These are phyloP conservation scores for Crinitomyces ghanaensis DNA, from an alignment of 805 yeast genomes.

Conservation along the genomic window DNA sequence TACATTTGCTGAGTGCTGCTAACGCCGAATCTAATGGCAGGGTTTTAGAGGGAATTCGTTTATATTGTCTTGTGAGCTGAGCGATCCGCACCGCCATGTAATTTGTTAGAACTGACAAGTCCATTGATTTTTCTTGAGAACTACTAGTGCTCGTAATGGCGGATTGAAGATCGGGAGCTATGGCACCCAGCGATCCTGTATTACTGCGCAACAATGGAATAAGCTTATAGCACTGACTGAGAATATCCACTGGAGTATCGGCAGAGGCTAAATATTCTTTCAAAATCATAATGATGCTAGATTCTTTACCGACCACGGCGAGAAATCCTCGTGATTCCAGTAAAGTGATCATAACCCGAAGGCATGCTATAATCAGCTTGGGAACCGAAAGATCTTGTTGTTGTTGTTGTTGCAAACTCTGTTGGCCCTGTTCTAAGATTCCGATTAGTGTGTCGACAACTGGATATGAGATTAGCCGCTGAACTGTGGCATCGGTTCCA, in stretches of 20 bases:
- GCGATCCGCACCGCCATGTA: too few relatives aligned
- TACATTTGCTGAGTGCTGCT: conserved; percentile 15
- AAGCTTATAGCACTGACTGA: conserved; percentile 12
- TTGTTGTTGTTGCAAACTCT: not conserved
- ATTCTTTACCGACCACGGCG: conserved; percentile 9
- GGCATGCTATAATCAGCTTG: conserved; percentile 7
- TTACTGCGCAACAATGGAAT: conserved; percentile 10
- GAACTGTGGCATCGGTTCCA: conserved; percentile 11
- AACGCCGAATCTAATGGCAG: conserved; percentile 14
- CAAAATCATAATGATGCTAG: conserved; percentile 9
- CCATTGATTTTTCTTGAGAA: conserved; percentile 4
- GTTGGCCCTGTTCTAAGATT: conserved; percentile 3
- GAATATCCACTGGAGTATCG: conserved; percentile 8
- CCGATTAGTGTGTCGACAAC: conserved; percentile 9
- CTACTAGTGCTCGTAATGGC: conserved; percentile 1
- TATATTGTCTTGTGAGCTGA: too few relatives aligned
- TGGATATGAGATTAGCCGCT: conserved; percentile 11
- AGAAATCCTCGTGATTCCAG: too few relatives aligned
- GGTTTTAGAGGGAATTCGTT: conserved; percentile 4
- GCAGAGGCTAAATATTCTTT: conserved; percentile 7
- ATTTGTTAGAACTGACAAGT: too few relatives aligned
- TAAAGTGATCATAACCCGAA: conserved; percentile 13
- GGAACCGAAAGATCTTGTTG: too few relatives aligned
- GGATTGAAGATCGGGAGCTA: too few relatives aligned
- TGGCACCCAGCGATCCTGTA: too few relatives aligned